A percentile compares a stretch with the other conserved stretches of the same genome.
phyloP scores from a whole-genome alignment of 179 eudicot species.

The Dionaea muscipula region DNA sequence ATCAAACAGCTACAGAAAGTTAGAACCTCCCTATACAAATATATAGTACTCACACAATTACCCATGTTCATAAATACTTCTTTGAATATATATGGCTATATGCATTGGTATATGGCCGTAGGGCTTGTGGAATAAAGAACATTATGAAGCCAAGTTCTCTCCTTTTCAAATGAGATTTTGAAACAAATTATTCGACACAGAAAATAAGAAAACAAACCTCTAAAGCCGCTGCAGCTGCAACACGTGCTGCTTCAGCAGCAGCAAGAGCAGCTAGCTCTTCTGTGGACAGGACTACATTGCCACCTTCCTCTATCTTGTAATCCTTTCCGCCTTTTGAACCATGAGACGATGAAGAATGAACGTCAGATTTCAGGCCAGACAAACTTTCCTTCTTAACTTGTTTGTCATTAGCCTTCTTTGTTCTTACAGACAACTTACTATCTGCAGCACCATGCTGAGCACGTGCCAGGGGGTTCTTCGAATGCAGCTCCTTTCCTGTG shows the following conservation, averaged over 20 bases:
- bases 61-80: too few relatives aligned
- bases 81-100: too few relatives aligned
- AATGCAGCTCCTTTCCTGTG: conserved; percentile 35
- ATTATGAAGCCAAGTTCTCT: too few relatives aligned
- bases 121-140: too few relatives aligned
- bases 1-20: too few relatives aligned
- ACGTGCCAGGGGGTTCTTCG: conserved; percentile 51
- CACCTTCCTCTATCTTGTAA: conserved; percentile 26
- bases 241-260: conserved; percentile 92
- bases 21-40: too few relatives aligned
- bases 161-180: too few relatives aligned
- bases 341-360: conserved; percentile 30
- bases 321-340: conserved; percentile 31
- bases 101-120: too few relatives aligned
- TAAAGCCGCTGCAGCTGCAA: conserved; percentile 82
- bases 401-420: conserved; percentile 35
- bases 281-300: conserved; percentile 47
- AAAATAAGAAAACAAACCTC: conserved; percentile 41
- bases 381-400: conserved; percentile 33
- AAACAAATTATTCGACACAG: too few relatives aligned
- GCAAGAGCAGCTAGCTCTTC: conserved; percentile 80
- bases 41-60: too few relatives aligned
- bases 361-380: conserved; percentile 29
- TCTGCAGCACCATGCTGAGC: conserved; percentile 30
- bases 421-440: conserved; percentile 22